A percentile compares a stretch with the other conserved stretches of the same genome.
Conservation (phyloP, 2,329 filamentous ascomycete species). For the Aspergillus sergii region DNA sequence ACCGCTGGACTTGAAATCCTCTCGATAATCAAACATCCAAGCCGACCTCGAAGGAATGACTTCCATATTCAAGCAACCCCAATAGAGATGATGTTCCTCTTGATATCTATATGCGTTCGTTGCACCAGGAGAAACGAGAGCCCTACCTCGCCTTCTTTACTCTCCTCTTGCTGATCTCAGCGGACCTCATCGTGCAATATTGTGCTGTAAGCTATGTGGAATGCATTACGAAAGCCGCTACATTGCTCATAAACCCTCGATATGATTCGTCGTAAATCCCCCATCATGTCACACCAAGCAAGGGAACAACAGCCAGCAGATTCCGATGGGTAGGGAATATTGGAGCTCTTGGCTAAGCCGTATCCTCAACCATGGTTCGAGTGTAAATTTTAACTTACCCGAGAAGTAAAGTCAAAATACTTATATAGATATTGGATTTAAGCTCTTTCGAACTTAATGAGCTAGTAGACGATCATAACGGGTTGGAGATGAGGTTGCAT, state of each 20-base stretch:
- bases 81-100: neutral
- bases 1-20: neutral
- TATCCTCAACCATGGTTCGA: constrained; percentile 3
- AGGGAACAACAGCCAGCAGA: neutral
- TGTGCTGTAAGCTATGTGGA: neutral
- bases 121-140: neutral
- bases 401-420: neutral
- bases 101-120: neutral
- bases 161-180: neutral
- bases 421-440: neutral
- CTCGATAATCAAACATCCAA: neutral
- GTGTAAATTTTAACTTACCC: neutral
- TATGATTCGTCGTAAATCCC: neutral
- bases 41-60: too few relatives aligned
- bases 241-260: neutral
- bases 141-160: neutral
- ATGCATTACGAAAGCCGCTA: neutral
- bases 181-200: neutral
- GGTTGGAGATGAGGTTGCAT: neutral
- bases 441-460: neutral
- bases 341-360: neutral
- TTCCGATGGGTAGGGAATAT: neutral
- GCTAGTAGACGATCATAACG: neutral
- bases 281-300: neutral
- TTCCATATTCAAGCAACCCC: neutral